These are phyloP conservation scores for Phytomonas sp. DNA, from an alignment of 208 protist genomes.

Conservation along the genomic window DNA sequence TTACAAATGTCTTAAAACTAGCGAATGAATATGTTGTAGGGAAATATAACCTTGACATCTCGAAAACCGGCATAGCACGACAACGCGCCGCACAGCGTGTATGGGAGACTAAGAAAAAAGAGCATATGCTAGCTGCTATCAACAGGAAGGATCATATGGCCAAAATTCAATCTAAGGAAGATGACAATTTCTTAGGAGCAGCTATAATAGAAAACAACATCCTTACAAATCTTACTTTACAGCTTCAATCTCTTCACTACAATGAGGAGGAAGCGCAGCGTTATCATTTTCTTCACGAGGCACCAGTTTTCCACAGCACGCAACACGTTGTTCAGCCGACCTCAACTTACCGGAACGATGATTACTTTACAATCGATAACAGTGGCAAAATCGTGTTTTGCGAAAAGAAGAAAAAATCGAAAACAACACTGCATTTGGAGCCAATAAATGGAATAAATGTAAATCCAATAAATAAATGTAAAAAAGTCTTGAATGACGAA, in stretches of 20 bases:
- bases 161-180: neutral
- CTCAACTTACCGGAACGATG: constrained; percentile 1
- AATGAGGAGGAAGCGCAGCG: constrained; percentile 16
- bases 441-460: neutral
- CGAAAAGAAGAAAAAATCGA: neutral
- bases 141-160: neutral
- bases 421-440: neutral
- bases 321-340: neutral
- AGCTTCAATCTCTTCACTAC: constrained; percentile 37
- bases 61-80: neutral
- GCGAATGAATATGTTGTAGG: neutral
- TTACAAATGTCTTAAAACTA: neutral
- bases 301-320: neutral
- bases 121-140: neutral
- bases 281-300: constrained; percentile 26
- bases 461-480: neutral
- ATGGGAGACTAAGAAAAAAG: neutral
- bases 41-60: constrained; percentile 1
- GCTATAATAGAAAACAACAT: constrained; percentile 35
- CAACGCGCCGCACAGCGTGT: neutral
- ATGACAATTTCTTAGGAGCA: neutral
- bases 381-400: constrained; percentile 35
- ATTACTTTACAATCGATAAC: constrained; percentile 55
- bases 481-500: neutral
- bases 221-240: constrained; percentile 38